phyloP scores from a whole-genome alignment of 2,329 filamentous ascomycete genomes.

The Colletotrichum cordylinicola region DNA sequence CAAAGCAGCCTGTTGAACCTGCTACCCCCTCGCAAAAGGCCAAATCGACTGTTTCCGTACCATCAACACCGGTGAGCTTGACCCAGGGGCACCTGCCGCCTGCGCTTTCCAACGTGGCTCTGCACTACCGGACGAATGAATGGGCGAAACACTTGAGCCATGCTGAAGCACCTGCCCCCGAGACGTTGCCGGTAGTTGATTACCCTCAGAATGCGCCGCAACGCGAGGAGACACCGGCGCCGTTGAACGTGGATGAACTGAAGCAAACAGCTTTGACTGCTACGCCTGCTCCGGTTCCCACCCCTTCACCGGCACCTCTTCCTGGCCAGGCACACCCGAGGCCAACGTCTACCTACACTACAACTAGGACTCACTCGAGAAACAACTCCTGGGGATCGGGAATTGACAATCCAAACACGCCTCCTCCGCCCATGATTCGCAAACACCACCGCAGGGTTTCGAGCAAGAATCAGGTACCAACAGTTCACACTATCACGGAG shows the following conservation, averaged over 20 bases:
- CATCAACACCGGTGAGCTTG: slow-evolving; percentile 53
- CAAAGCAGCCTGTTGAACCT: slow-evolving; percentile 9
- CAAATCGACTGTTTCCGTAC: slow-evolving; percentile 46
- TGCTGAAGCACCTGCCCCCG: slow-evolving; percentile 75
- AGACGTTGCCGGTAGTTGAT: slow-evolving; percentile 61
- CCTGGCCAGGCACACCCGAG: slow-evolving; percentile 26
- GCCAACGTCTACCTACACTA: slow-evolving; percentile 28
- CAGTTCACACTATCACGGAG: slow-evolving; percentile 14
- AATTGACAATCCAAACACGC: background rate
- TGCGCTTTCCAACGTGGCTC: slow-evolving; percentile 77
- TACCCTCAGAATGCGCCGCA: slow-evolving; percentile 32
- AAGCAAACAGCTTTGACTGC: slow-evolving; percentile 66
- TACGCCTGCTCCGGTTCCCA: slow-evolving; percentile 40
- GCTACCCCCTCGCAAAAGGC: slow-evolving; percentile 34
- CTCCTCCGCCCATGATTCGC: background rate
- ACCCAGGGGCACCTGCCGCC: slow-evolving; percentile 69
- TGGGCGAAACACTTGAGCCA: slow-evolving; percentile 90
- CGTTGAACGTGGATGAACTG: slow-evolving; percentile 69
- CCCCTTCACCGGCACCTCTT: slow-evolving; percentile 31
- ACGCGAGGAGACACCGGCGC: slow-evolving; percentile 58
- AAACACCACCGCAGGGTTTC: slow-evolving; percentile 19
- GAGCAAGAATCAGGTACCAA: slow-evolving; percentile 7
- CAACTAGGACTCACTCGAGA: slow-evolving; percentile 4
- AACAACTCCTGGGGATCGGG: slow-evolving; percentile 18
- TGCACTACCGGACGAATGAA: slow-evolving; percentile 90